A percentile compares a stretch with the other conserved stretches of the same genome.
Conservation (phyloP, 257 asterid species). For the Plantago ovata region DNA sequence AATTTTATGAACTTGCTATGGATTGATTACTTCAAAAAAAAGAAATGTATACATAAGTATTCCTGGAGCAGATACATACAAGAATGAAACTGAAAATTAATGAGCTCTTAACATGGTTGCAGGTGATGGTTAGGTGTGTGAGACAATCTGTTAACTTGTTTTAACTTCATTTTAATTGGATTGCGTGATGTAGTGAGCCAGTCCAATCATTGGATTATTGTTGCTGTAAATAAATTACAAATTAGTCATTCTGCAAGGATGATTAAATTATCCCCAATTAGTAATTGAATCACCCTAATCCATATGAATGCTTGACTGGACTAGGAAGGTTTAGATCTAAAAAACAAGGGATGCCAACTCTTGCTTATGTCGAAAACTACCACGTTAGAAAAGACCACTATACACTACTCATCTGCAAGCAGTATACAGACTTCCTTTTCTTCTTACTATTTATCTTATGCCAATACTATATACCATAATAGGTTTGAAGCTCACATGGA, state of each 20-base stretch:
- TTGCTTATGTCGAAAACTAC: not conserved
- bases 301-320: not conserved
- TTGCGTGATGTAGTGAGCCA: too few relatives aligned
- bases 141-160: too few relatives aligned
- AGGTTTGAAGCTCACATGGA: slow-evolving; percentile 99
- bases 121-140: too few relatives aligned
- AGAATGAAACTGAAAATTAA: too few relatives aligned
- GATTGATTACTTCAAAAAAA: too few relatives aligned
- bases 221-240: not conserved
- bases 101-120: too few relatives aligned
- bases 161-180: too few relatives aligned
- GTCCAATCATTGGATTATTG: not conserved
- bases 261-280: slow-evolving; percentile 2
- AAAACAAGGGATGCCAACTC: not conserved
- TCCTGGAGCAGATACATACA: too few relatives aligned
- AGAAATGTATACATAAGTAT: too few relatives aligned
- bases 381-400: not conserved
- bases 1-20: too few relatives aligned
- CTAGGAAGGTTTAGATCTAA: slow-evolving; percentile 4
- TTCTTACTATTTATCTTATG: not conserved
- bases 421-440: not conserved
- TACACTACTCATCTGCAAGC: not conserved
- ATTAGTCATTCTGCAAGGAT: slow-evolving; percentile 1
- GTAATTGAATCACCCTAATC: slow-evolving; percentile 3
- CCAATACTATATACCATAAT: slow-evolving; percentile 8